Evolutionary conservation across 2,329 filamentous ascomycete genomes (phyloP).

Genomic region (Sporothrix euskadiensis): DNA sequence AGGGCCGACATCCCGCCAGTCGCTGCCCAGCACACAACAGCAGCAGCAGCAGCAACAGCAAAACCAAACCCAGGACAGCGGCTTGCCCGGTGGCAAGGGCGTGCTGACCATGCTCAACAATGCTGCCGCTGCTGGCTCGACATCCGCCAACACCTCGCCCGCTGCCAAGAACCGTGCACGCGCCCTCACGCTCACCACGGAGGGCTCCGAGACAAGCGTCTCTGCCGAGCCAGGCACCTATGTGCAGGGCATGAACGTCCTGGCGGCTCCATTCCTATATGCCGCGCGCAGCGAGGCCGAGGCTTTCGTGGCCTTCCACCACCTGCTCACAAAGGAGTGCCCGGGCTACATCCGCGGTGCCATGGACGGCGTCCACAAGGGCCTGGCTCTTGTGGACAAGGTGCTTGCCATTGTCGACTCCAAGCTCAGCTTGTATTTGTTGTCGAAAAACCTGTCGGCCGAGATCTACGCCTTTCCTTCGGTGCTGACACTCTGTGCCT

Average conservation of each 20-base stretch:
- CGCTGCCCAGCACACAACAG: slow-evolving; percentile 31
- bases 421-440: slow-evolving; percentile 80
- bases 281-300: slow-evolving; percentile 92
- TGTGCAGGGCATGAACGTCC: slow-evolving; percentile 98
- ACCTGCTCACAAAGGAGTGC: slow-evolving; percentile 81
- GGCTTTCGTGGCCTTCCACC: slow-evolving; percentile 88
- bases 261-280: slow-evolving; percentile 94
- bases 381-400: slow-evolving; percentile 86
- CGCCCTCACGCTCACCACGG: slow-evolving; percentile 61
- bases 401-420: slow-evolving; percentile 89
- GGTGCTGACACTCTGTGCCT: slow-evolving; percentile 90
- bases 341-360: slow-evolving; percentile 92
- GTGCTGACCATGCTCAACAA: slow-evolving; percentile 26
- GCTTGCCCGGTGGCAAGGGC: background rate
- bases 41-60: background rate
- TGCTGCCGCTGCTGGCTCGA: background rate
- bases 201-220: slow-evolving; percentile 60
- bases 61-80: slow-evolving; percentile 6
- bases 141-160: slow-evolving; percentile 42
- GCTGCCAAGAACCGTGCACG: slow-evolving; percentile 54
- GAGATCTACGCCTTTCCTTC: slow-evolving; percentile 97
- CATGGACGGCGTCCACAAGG: slow-evolving; percentile 96
- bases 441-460: slow-evolving; percentile 82
- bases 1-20: slow-evolving; percentile 31
- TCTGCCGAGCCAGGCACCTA: slow-evolving; percentile 76